A percentile compares a stretch with the other conserved stretches of the same genome.
These are phyloP conservation scores for Lachnellula subtilissima DNA, from an alignment of 2,329 filamentous ascomycete genomes.

Conservation along the genomic window DNA sequence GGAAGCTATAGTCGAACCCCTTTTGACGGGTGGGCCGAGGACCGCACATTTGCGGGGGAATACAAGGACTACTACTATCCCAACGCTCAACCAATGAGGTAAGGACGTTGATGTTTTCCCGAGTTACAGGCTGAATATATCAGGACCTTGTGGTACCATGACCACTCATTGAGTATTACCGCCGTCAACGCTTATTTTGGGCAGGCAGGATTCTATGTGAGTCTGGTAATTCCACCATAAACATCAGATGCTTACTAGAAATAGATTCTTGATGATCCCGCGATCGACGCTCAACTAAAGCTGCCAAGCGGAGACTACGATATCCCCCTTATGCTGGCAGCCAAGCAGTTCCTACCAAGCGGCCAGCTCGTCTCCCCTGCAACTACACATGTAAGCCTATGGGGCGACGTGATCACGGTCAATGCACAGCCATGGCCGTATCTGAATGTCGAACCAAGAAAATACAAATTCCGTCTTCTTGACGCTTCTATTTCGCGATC, in stretches of 20 bases:
- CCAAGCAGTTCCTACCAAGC: slow-evolving; percentile 48
- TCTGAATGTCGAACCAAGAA: slow-evolving; percentile 53
- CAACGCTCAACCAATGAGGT: slow-evolving; percentile 40
- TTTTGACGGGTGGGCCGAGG: slow-evolving; percentile 51
- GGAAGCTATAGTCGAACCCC: slow-evolving; percentile 46
- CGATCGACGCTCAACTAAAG: slow-evolving; percentile 39
- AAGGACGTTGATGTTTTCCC: too few relatives aligned
- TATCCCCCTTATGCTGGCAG: slow-evolving; percentile 44
- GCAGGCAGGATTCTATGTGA: slow-evolving; percentile 40
- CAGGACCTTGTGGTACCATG: slow-evolving; percentile 55
- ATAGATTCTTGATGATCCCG: slow-evolving; percentile 41
- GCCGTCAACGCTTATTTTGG: slow-evolving; percentile 52
- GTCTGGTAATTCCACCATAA: not conserved
- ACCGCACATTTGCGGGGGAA: slow-evolving; percentile 45
- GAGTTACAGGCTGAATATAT: slow-evolving; percentile 22
- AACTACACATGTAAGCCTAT: slow-evolving; percentile 43
- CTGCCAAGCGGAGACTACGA: slow-evolving; percentile 50
- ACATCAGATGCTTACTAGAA: slow-evolving; percentile 37
- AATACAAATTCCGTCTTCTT: slow-evolving; percentile 45
- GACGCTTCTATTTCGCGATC: slow-evolving; percentile 12
- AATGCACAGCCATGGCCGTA: slow-evolving; percentile 58
- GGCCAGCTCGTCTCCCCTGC: slow-evolving; percentile 45
- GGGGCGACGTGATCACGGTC: slow-evolving; percentile 53
- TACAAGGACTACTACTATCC: slow-evolving; percentile 62
- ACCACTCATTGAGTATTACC: slow-evolving; percentile 36